Conservation (phyloP, 495 filamentous ascomycete genomes). For the Neurospora sp. region DNA sequence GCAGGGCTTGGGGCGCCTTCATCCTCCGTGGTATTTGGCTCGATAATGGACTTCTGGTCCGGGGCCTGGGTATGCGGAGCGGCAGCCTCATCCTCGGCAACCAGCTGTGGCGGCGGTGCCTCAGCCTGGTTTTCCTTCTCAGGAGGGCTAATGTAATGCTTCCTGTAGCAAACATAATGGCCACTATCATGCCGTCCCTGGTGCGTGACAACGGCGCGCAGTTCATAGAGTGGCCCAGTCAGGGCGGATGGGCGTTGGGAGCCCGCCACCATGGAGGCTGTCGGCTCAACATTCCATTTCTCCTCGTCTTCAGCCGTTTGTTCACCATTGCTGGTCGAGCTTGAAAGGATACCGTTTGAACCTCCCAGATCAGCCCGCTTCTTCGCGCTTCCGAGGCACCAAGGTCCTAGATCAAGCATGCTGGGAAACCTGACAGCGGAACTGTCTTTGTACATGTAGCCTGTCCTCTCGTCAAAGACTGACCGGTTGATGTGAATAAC, state of each 20-base stretch:
- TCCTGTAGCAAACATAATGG: conserved; percentile 86
- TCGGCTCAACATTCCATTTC: conserved; percentile 57
- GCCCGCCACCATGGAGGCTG: conserved; percentile 56
- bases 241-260: conserved; percentile 27
- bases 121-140: background rate
- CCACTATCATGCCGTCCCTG: conserved; percentile 88
- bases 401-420: conserved; percentile 60
- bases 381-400: conserved; percentile 57
- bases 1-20: background rate
- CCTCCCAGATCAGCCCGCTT: background rate
- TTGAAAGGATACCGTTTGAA: background rate
- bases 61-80: background rate
- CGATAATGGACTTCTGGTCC: background rate
- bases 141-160: conserved; percentile 29
- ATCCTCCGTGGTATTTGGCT: background rate
- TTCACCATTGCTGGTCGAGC: conserved; percentile 1
- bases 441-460: conserved; percentile 70
- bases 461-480: conserved; percentile 73
- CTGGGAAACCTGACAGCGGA: conserved; percentile 67
- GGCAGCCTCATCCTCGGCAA: background rate
- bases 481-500: conserved; percentile 87
- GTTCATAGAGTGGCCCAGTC: conserved; percentile 57
- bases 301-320: conserved; percentile 33
- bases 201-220: conserved; percentile 82
- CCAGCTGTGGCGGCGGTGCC: background rate